Evolutionary conservation across 2,329 filamentous ascomycete genomes (phyloP), one percentile per base, ranked within the genome.

Genomic region (Microdochium nivale): DNA sequence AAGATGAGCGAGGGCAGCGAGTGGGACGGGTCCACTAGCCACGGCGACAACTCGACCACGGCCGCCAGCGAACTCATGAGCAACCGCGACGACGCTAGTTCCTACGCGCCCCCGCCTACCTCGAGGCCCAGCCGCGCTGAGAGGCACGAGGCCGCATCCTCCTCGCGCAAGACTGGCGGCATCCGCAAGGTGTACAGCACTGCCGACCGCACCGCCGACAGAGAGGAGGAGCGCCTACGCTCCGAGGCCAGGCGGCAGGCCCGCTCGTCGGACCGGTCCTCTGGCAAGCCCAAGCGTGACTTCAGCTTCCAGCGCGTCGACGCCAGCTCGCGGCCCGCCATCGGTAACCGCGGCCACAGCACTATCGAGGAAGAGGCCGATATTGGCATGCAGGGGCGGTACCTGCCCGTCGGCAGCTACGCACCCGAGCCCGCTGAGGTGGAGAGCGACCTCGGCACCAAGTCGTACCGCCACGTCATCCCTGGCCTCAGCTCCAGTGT

Each of bases 21-120:
- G 58, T 95, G 89, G 78, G 88, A 95, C 64, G 88, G 88, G 46
- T 80, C 76, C 13, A 81, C 78, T 19, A 83, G 80, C 67, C 86
- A 85, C 48, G 27, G 27, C 11, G 83, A 85, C 58, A 80, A 79
- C 62, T 84, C 83, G 32, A 79, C 75, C n/a, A 81, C 83, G 35
- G 79, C 76, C 59, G 75, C 81, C 49, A 78, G 82, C 55, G 79
- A 87, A 56, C 74, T 86, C 37, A 76, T 85, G 51, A 71, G 70
- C 52, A 74, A 83, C 67, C 35, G 19, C 24, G 32, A 40, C 35
- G 25, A 33, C n/a, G 24, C 14, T 4, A 33, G 48, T 43, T 27
- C 32, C 35, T 32, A 35, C 40, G 25, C 25, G 19, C 44, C 24
- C 23, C 40, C 44, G 33, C 13, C 19, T 10, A 24, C 47, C 32